Evolutionary conservation across 2,329 filamentous ascomycete species (phyloP), one percentile per base, ranked within the genome.

Genomic region (Aspergillus quadricinctus): DNA sequence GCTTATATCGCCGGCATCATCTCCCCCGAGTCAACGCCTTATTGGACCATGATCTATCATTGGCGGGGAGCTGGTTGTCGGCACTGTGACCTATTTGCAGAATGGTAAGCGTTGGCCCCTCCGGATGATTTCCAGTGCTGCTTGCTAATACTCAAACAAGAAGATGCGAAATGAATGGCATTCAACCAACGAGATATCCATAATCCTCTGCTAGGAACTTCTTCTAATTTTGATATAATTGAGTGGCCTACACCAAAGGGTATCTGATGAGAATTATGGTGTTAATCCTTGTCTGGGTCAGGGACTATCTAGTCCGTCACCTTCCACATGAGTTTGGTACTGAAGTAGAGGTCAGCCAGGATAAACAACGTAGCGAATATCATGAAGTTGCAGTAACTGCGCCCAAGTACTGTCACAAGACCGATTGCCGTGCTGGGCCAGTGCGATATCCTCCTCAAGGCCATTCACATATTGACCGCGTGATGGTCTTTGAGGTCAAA

Each of bases 51-150:
- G 37, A 37, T 28, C 21, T 21, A 49, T 49, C 43, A 56, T 40
- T 50, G 45, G 49, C 48, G 35, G 56, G 53, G 55, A 62, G 62
- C 25, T 60, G 59, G 41, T 59, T 65, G 69, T 56, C 69, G 69
- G 69, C 69, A 59, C 59, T 62, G 53, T 62, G 56, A 64, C 64
- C 53, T 58, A 62, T 62, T 59, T 56, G 55, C 59, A 62, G 60
- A 55, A 53, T 59, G 66, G 70, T 72, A 70, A 52, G 67, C 35
- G 29, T 23, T 25, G 6, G 4, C 10, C 11, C 23, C 14, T 23
- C 43, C 14, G 10, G 43, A 14, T 9, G 3, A 14, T 46, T 7
- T 46, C 43, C 21, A 14, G 14, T 7, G 43, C 43, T 14, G 43
- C 21, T 27, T 46, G 43, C 43, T 46, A 46, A 46, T 7, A 7